Conservation (phyloP, 1,139 yeast genomes). For the Kodamaea ohmeri region DNA sequence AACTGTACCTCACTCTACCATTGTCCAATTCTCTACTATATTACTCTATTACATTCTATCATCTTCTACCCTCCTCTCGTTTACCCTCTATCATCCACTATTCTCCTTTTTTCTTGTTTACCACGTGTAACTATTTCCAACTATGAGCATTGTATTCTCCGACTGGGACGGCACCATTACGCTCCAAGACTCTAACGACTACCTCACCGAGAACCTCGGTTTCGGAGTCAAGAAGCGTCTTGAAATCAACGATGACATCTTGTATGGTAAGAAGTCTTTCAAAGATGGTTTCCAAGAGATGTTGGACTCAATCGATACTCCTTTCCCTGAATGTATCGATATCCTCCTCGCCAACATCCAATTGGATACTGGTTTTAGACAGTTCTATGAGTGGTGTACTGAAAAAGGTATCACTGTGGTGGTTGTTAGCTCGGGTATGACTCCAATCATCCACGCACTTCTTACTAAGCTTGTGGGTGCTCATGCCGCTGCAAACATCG, state of each 20-base stretch:
- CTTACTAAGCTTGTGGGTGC: slow-evolving; percentile 72
- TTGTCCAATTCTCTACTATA: too few relatives aligned
- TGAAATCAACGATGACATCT: slow-evolving; percentile 66
- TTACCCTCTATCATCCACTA: too few relatives aligned
- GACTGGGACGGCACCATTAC: slow-evolving; percentile 99
- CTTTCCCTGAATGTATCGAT: slow-evolving; percentile 82
- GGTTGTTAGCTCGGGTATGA: slow-evolving; percentile 89
- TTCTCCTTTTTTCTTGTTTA: too few relatives aligned
- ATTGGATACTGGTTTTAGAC: slow-evolving; percentile 87
- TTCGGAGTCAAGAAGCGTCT: slow-evolving; percentile 72
- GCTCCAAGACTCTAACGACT: slow-evolving; percentile 85
- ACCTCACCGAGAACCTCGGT: slow-evolving; percentile 82
- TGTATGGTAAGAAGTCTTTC: slow-evolving; percentile 67
- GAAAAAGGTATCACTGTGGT: slow-evolving; percentile 70
- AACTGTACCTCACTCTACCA: too few relatives aligned
- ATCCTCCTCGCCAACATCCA: slow-evolving; percentile 56
- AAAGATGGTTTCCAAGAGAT: slow-evolving; percentile 80
- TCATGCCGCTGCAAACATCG: slow-evolving; percentile 68
- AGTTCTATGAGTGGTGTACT: slow-evolving; percentile 77
- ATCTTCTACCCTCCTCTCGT: too few relatives aligned
- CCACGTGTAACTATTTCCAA: too few relatives aligned
- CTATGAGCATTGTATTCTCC: slow-evolving; percentile 73
- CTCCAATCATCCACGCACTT: slow-evolving; percentile 79
- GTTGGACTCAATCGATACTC: slow-evolving; percentile 74
- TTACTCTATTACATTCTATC: too few relatives aligned